Percentiles rank a stretch among this genome's conserved stretches.
Evolutionary conservation across 176 grass and related monocot genomes (phyloP).

Genomic region (Cenchrus fungigraminus): DNA sequence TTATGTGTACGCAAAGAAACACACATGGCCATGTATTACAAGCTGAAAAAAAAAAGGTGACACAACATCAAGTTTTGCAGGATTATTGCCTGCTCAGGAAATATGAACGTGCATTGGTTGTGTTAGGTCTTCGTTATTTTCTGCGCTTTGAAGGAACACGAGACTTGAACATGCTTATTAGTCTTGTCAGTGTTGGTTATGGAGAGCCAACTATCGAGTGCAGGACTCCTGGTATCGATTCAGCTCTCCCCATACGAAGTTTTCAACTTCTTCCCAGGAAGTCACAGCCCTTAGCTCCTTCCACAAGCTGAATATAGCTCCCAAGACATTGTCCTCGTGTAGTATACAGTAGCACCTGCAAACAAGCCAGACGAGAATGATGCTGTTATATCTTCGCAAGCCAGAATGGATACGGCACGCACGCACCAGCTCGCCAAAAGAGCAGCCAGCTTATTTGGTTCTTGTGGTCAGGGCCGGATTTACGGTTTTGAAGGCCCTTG

Average conservation of each 20-base stretch:
- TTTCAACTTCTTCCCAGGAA: constrained; percentile 79
- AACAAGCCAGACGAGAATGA: constrained; percentile 9
- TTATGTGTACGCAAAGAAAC: not conserved
- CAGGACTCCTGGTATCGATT: constrained; percentile 62
- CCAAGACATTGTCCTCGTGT: constrained; percentile 89
- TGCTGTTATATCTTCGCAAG: not conserved
- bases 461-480: no score
- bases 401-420: not conserved
- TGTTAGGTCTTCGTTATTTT: no score
- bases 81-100: not conserved
- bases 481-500: no score
- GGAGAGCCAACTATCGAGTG: not conserved
- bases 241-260: constrained; percentile 78
- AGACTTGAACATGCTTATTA: not conserved
- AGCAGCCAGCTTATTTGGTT: not conserved
- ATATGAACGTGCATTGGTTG: not conserved
- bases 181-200: not conserved
- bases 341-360: constrained; percentile 91
- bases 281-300: constrained; percentile 62
- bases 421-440: not conserved
- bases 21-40: not conserved
- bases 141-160: no score
- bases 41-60: not conserved
- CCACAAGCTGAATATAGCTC: constrained; percentile 91
- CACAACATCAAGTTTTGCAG: not conserved